Base-by-base conservation (phyloP, 1,139 yeast genomes). In the Torulaspora pretoriensis region DNA sequence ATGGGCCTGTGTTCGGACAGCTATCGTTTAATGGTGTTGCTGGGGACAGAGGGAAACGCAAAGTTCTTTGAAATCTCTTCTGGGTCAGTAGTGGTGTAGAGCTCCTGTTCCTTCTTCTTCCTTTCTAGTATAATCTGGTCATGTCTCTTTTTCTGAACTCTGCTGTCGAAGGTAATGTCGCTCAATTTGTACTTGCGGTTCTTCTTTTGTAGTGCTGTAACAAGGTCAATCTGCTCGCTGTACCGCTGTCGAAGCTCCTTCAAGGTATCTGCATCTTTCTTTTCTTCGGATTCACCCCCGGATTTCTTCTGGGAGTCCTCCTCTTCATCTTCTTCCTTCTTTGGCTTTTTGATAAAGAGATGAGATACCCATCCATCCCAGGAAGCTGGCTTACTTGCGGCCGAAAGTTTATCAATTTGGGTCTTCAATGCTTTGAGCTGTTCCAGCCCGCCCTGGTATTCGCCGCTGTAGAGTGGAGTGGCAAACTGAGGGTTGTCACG, bases 401-500 rank as follows among this genome's bases (percentile, higher is more conserved):
- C 8, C 8, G 43, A 31, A n/a, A 40, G 7, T n/a, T 30, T 25
- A 12, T 67, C 68, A 8, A 80, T 66, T 51, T 78, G 71, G n/a
- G 54, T 55, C 45, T 72, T 73, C 14, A 77, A 49, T 2, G 60
- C 65, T 16, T 64, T 64, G 44, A 73, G 68, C 46, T 69, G 62
- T n/a, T 57, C 59, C 23, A 70, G 58, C 4, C 80, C 72, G 3
- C 67, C 69, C 4, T 66, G 59, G 50, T 78, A 81, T 8, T 71
- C 79, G 1, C 71, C 68, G 8, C 73, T 74, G 30, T 70, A 67
- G 2, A 74, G 56, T 0, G 85, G 79, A 2, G 65, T 63, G 2
- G 85, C 88, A 64, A 84, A 84, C n/a, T 73, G 70, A 1, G 71
- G 63, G 45, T 63, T 63, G 56, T 85, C 94, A 13, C 63, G 64